Percentiles rank a stretch among this genome's conserved stretches.
These are phyloP conservation scores for Lachnellula arida DNA, from an alignment of 2,329 filamentous ascomycete genomes.

Conservation along the genomic window DNA sequence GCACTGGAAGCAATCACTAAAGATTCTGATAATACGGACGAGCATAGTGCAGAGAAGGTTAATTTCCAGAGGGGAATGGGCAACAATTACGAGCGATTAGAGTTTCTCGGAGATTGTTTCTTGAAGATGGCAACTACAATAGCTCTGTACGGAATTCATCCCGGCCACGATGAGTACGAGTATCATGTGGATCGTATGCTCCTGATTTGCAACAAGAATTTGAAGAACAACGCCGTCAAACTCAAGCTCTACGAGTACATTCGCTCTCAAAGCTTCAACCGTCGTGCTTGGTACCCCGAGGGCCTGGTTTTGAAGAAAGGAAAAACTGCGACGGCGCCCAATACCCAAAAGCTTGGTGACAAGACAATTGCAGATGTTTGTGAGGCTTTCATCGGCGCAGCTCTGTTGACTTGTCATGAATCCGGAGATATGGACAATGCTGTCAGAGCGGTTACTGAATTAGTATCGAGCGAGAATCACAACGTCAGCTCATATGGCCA, in stretches of 20 bases:
- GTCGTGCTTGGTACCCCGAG: slow-evolving; percentile 79
- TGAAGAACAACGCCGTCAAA: slow-evolving; percentile 71
- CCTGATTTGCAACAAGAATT: slow-evolving; percentile 84
- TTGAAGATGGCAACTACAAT: slow-evolving; percentile 95
- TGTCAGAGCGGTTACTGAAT: slow-evolving; percentile 58
- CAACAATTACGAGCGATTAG: slow-evolving; percentile 88
- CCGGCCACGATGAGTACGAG: slow-evolving; percentile 75
- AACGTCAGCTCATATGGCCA: slow-evolving; percentile 64
- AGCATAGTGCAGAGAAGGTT: slow-evolving; percentile 61
- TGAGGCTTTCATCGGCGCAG: slow-evolving; percentile 88
- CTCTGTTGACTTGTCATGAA: slow-evolving; percentile 49
- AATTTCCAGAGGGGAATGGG: slow-evolving; percentile 85
- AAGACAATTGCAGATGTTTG: slow-evolving; percentile 94
- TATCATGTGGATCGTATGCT: slow-evolving; percentile 90
- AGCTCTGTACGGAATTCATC: slow-evolving; percentile 71
- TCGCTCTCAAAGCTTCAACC: slow-evolving; percentile 75
- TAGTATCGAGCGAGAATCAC: slow-evolving; percentile 69
- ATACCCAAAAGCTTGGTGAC: slow-evolving; percentile 67
- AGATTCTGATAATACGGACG: slow-evolving; percentile 78
- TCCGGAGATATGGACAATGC: slow-evolving; percentile 50
- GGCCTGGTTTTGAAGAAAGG: slow-evolving; percentile 69
- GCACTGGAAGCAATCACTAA: slow-evolving; percentile 91
- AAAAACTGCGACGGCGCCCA: slow-evolving; percentile 53
- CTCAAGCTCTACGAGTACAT: slow-evolving; percentile 69
- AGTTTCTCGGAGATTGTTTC: slow-evolving; percentile 90